Percentiles rank a stretch among this genome's conserved stretches.
phyloP scores from a whole-genome alignment of 441 rosid species.

The Adansonia gregorii region DNA sequence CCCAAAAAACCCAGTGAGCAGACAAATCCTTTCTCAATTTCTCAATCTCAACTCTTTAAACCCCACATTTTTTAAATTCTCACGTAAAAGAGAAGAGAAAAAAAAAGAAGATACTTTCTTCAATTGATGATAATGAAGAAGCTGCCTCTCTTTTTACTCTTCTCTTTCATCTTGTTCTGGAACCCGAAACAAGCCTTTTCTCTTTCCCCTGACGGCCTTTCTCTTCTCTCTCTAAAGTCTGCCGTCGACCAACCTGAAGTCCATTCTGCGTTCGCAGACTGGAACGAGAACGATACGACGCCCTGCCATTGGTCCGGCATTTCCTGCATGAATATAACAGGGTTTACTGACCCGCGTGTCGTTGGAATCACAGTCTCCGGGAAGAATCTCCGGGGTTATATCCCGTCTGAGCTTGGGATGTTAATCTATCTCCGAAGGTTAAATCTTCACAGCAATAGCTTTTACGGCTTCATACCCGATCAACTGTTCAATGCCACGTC shows the following conservation, averaged over 20 bases:
- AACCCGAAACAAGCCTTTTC: constrained; percentile 28
- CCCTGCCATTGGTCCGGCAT: constrained; percentile 88
- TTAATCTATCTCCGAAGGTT: too few species aligned
- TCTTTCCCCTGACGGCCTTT: constrained; percentile 81
- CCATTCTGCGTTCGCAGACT: constrained; percentile 59
- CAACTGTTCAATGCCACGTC: too few species aligned
- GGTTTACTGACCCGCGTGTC: constrained; percentile 57
- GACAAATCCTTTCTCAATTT: not conserved
- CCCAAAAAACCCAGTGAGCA: not conserved
- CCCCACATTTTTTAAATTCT: not conserved
- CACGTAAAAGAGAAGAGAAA: not conserved
- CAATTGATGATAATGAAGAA: constrained; percentile 22
- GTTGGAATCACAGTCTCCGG: constrained; percentile 28
- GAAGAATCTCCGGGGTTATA: too few species aligned
- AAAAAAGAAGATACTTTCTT: too few species aligned
- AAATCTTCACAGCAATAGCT: too few species aligned
- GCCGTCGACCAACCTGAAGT: constrained; percentile 57
- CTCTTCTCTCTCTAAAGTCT: constrained; percentile 85
- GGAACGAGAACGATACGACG: constrained; percentile 74
- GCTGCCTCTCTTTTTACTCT: constrained; percentile 5
- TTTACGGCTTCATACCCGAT: too few species aligned
- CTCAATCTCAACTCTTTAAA: constrained; percentile 6
- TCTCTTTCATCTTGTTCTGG: constrained; percentile 13
- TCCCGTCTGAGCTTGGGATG: too few species aligned
- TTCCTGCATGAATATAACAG: constrained; percentile 74